These are phyloP conservation scores for Hypsizygus marmoreus DNA, from an alignment of 768 basidiomycete species.

Conservation along the genomic window DNA sequence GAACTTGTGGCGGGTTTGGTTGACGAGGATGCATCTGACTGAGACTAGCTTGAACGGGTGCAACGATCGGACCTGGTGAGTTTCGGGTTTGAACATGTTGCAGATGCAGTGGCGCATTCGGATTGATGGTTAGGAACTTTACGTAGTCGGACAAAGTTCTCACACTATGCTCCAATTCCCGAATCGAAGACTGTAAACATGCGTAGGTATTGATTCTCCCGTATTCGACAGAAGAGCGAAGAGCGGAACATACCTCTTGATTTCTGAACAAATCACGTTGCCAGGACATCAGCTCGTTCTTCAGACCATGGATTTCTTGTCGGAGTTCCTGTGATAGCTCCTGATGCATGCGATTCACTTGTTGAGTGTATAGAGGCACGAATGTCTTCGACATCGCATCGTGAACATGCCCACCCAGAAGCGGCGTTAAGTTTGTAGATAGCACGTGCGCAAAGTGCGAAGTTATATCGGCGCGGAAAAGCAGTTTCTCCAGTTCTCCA, in stretches of 20 bases:
- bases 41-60: slow-evolving; percentile 37
- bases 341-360: slow-evolving; percentile 77
- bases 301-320: slow-evolving; percentile 72
- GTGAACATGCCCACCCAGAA: slow-evolving; percentile 82
- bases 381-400: slow-evolving; percentile 74
- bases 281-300: slow-evolving; percentile 80
- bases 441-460: slow-evolving; percentile 76
- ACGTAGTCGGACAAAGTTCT: slow-evolving; percentile 78
- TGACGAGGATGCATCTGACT: slow-evolving; percentile 44
- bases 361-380: slow-evolving; percentile 74
- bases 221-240: slow-evolving; percentile 7
- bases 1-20: slow-evolving; percentile 39
- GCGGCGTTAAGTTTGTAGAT: slow-evolving; percentile 68
- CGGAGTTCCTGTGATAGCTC: slow-evolving; percentile 76
- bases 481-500: slow-evolving; percentile 74
- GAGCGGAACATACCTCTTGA: slow-evolving; percentile 63
- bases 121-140: slow-evolving; percentile 71
- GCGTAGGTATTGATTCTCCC: slow-evolving; percentile 11
- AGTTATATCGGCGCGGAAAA: slow-evolving; percentile 76
- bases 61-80: slow-evolving; percentile 40
- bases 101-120: slow-evolving; percentile 41
- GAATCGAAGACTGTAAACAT: slow-evolving; percentile 59
- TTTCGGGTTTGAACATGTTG: slow-evolving; percentile 44
- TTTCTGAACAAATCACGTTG: slow-evolving; percentile 76
- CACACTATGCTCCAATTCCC: slow-evolving; percentile 81